A percentile compares a stretch with the other conserved stretches of the same genome.
Evolutionary conservation across 2,329 filamentous ascomycete species (phyloP).

Genomic region (Talaromyces sp.): DNA sequence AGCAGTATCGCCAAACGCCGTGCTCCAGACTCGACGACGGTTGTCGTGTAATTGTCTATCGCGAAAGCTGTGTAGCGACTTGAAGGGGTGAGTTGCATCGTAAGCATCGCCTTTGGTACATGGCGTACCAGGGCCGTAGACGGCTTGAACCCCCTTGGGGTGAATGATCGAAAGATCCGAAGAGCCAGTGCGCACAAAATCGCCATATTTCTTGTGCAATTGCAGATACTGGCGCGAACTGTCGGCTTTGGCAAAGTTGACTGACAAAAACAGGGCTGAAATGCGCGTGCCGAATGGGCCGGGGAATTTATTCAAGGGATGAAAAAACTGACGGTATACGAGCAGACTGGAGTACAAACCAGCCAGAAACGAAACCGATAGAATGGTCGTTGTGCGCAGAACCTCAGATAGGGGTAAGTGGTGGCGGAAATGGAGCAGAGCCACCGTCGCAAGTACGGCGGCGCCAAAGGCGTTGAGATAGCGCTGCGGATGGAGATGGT

Average conservation of each 20-base stretch:
- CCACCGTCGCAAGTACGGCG: constrained; percentile 14
- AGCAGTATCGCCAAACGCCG: constrained; percentile 41
- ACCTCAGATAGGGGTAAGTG: background rate
- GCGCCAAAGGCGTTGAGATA: constrained; percentile 18
- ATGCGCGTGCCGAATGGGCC: constrained; percentile 33
- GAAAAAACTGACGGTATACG: constrained; percentile 23
- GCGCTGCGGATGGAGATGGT: constrained; percentile 20
- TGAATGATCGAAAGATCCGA: constrained; percentile 36
- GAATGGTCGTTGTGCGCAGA: background rate
- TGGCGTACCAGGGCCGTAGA: constrained; percentile 38
- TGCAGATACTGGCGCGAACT: constrained; percentile 26
- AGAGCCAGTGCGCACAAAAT: constrained; percentile 37
- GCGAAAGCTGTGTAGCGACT: constrained; percentile 40
- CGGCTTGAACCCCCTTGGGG: constrained; percentile 34
- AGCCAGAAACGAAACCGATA: constrained; percentile 9
- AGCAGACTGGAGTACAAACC: constrained; percentile 31
- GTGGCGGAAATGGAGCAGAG: constrained; percentile 4
- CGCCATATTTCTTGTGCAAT: constrained; percentile 36
- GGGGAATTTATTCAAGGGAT: constrained; percentile 21
- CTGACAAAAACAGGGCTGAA: constrained; percentile 30
- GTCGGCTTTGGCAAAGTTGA: constrained; percentile 24
- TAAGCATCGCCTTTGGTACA: constrained; percentile 46
- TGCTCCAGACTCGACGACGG: constrained; percentile 41
- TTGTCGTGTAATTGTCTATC: constrained; percentile 37
- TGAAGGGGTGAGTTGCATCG: constrained; percentile 30